A percentile compares a stretch with the other conserved stretches of the same genome.
phyloP scores from a whole-genome alignment of 257 asterid genomes.

The Plantago major region DNA sequence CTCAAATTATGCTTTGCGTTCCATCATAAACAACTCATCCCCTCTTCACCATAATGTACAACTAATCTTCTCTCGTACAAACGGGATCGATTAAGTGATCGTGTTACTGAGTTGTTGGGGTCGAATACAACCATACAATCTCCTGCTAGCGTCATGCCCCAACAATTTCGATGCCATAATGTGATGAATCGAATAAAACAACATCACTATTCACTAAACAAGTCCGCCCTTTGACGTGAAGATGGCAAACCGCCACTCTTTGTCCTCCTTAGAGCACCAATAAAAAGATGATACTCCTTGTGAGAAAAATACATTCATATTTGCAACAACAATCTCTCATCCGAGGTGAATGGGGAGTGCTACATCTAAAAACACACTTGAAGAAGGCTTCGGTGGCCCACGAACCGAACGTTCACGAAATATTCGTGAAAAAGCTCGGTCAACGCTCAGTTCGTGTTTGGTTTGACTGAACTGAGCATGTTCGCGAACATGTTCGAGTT shows the following conservation, averaged over 20 bases:
- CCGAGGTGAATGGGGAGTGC: neutral
- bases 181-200: neutral
- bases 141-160: neutral
- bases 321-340: neutral
- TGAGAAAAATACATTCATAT: too few species aligned
- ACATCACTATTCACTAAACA: neutral
- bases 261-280: too few species aligned
- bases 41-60: neutral
- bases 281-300: too few species aligned
- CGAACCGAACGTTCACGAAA: too few species aligned
- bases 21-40: neutral
- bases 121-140: too few species aligned
- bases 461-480: too few species aligned
- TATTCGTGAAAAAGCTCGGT: too few species aligned
- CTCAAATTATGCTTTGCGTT: neutral
- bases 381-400: too few species aligned
- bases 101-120: neutral
- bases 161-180: neutral
- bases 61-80: neutral
- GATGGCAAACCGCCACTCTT: too few species aligned
- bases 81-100: neutral
- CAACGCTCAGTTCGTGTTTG: too few species aligned
- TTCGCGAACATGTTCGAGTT: too few species aligned
- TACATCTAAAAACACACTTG: neutral
- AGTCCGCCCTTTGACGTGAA: too few species aligned